Evolutionary conservation across 2,329 filamentous ascomycete genomes (phyloP).

Genomic region (Sordariomycetes sp.): DNA sequence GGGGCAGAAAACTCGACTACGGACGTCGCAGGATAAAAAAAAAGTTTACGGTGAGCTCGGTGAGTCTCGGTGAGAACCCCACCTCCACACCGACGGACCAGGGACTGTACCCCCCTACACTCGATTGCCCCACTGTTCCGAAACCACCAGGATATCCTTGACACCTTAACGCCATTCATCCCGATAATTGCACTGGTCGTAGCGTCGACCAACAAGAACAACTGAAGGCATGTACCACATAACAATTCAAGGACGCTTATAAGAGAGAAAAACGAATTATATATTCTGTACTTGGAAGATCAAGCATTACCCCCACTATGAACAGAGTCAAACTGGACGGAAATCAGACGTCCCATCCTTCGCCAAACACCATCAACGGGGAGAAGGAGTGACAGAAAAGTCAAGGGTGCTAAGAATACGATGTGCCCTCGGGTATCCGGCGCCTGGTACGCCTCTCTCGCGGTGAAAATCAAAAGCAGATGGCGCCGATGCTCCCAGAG

Average conservation of each 20-base stretch:
- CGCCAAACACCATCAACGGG: neutral
- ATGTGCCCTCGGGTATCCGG: neutral
- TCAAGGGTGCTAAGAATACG: neutral
- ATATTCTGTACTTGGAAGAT: neutral
- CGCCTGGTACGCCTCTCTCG: neutral
- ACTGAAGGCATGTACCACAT: no score
- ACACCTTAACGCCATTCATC: neutral
- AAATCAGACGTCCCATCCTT: neutral
- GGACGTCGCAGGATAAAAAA: neutral
- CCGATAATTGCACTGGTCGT: no score
- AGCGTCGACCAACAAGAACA: no score
- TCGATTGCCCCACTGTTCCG: neutral
- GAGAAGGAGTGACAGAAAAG: conserved; percentile 1
- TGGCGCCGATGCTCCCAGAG: neutral
- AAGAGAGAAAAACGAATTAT: neutral
- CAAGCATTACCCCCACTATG: neutral
- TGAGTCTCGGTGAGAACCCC: neutral
- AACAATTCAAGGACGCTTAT: no score
- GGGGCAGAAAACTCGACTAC: neutral
- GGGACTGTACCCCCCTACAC: neutral
- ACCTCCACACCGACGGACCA: neutral
- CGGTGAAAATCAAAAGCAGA: neutral
- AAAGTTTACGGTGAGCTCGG: conserved; percentile 2
- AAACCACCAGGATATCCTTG: neutral
- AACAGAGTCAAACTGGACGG: neutral